Conservation (phyloP, 2,329 filamentous ascomycete species). For the Hymenoscyphus albidus region DNA sequence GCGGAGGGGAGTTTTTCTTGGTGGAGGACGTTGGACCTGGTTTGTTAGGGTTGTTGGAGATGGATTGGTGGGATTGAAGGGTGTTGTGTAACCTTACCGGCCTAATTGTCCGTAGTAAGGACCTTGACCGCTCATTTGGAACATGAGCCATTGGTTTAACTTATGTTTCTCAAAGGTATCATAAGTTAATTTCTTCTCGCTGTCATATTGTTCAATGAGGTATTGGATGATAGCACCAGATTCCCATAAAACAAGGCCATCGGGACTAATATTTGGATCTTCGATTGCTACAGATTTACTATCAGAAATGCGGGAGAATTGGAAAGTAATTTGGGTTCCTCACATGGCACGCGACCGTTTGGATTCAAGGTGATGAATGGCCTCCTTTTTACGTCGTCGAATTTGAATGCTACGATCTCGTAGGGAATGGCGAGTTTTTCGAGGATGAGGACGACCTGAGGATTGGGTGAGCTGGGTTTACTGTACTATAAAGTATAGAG, state of each 20-base stretch:
- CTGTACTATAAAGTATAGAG: not conserved
- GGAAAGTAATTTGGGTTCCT: not conserved
- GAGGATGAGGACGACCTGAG: constrained; percentile 41
- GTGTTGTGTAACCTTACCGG: constrained; percentile 20
- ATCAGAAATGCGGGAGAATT: not conserved
- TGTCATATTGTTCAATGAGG: constrained; percentile 40
- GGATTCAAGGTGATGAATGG: constrained; percentile 34
- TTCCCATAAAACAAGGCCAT: constrained; percentile 40
- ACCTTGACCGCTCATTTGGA: constrained; percentile 38
- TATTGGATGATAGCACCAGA: constrained; percentile 43
- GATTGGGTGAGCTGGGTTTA: not conserved
- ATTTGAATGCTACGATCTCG: constrained; percentile 36
- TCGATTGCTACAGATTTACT: constrained; percentile 24
- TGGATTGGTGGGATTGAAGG: too few relatives aligned
- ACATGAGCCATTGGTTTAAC: constrained; percentile 38
- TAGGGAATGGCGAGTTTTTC: constrained; percentile 41
- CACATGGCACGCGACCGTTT: constrained; percentile 27
- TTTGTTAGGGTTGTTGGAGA: too few relatives aligned
- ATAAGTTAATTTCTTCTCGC: constrained; percentile 36
- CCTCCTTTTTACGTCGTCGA: constrained; percentile 38
- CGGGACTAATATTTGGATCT: constrained; percentile 37
- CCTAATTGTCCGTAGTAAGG: constrained; percentile 38
- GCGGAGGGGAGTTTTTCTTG: constrained; percentile 41
- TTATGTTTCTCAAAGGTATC: constrained; percentile 31
- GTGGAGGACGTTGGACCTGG: constrained; percentile 31